Conservation (phyloP, 2,329 filamentous ascomycete species). For the Cladosporium austrohemisphaericum region DNA sequence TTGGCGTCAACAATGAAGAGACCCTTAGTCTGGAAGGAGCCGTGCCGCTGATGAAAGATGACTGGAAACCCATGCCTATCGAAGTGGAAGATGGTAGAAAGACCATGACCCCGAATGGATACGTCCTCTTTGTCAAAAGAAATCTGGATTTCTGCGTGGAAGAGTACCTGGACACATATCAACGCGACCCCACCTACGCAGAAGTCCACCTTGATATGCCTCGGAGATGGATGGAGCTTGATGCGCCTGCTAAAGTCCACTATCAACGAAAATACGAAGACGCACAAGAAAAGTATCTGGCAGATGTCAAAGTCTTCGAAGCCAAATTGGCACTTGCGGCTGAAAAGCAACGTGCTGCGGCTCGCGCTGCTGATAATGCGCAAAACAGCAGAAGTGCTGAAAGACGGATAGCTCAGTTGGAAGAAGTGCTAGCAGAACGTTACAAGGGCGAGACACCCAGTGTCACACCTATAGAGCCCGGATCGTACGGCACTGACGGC, state of each 20-base stretch:
- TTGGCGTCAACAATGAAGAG: constrained; percentile 25
- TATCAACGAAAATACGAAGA: constrained; percentile 30
- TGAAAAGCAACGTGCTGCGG: constrained; percentile 23
- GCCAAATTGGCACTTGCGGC: constrained; percentile 27
- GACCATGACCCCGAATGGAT: constrained; percentile 26
- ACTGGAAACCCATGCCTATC: constrained; percentile 22
- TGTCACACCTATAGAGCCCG: constrained; percentile 23
- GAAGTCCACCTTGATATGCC: constrained; percentile 31
- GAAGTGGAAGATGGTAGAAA: constrained; percentile 21
- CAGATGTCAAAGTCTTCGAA: constrained; percentile 29
- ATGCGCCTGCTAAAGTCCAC: constrained; percentile 23
- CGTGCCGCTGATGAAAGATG: constrained; percentile 24
- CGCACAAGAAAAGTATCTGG: constrained; percentile 26
- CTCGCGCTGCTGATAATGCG: constrained; percentile 21
- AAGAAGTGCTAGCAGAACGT: constrained; percentile 29
- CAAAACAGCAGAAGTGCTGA: constrained; percentile 23
- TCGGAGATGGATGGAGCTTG: constrained; percentile 26
- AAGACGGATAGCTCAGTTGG: constrained; percentile 28
- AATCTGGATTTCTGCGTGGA: constrained; percentile 21
- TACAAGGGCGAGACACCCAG: constrained; percentile 24
- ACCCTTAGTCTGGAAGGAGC: constrained; percentile 20
- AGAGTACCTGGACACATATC: constrained; percentile 25
- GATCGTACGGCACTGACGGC: constrained; percentile 26
- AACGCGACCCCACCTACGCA: constrained; percentile 25
- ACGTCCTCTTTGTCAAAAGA: constrained; percentile 29